These are phyloP conservation scores for Starmerella vaccinii DNA, from an alignment of 805 yeast genomes.

Conservation along the genomic window DNA sequence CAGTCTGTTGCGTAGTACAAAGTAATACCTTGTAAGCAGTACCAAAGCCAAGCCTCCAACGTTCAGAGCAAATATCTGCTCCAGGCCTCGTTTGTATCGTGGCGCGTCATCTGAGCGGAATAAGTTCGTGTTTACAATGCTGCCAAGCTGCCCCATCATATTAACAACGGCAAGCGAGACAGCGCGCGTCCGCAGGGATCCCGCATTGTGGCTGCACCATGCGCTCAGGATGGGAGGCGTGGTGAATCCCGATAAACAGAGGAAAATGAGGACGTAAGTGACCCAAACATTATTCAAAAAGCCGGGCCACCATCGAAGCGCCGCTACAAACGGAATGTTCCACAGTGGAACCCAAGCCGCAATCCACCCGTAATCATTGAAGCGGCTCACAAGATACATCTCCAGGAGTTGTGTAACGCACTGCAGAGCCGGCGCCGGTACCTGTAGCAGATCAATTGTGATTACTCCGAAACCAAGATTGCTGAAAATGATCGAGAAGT, in stretches of 20 bases:
- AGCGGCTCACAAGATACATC: neutral
- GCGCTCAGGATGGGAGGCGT: conserved; percentile 6
- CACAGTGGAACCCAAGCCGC: conserved; percentile 7
- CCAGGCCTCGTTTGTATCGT: too few species aligned
- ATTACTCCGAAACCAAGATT: conserved; percentile 42
- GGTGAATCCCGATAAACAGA: conserved; percentile 23
- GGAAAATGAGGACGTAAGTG: conserved; percentile 23
- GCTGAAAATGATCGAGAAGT: conserved; percentile 41
- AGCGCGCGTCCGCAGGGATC: conserved; percentile 50
- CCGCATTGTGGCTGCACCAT: conserved; percentile 52
- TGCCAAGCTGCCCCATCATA: conserved; percentile 50
- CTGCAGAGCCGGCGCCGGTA: neutral
- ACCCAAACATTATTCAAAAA: conserved; percentile 23
- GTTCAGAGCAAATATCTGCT: too few species aligned
- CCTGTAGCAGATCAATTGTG: conserved; percentile 37
- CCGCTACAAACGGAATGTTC: conserved; percentile 10
- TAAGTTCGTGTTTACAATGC: too few species aligned
- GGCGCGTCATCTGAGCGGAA: too few species aligned
- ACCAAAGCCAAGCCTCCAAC: too few species aligned
- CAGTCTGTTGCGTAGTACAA: too few species aligned
- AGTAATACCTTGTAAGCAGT: too few species aligned
- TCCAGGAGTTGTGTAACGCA: neutral
- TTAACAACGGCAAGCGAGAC: conserved; percentile 57
- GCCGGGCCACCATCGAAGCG: conserved; percentile 18
- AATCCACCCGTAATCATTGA: conserved; percentile 3